Conservation (phyloP, 257 asterid genomes). For the Linaria vulgaris region DNA sequence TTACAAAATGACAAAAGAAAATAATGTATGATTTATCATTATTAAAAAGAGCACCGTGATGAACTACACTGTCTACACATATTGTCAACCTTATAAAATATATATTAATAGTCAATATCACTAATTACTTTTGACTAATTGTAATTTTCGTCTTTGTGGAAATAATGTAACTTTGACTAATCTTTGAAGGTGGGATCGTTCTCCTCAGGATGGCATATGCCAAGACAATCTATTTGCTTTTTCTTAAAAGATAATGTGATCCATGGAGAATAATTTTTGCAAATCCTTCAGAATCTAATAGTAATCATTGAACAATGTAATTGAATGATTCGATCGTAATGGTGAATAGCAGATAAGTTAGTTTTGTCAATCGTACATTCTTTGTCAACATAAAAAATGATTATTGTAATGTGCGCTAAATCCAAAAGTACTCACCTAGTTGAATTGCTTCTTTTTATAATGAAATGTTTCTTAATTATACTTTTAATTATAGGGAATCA, state of each 20-base stretch:
- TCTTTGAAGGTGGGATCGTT: neutral
- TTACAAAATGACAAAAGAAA: no score
- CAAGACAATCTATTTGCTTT: conserved; percentile 17
- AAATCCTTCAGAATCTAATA: conserved; percentile 33
- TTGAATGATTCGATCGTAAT: conserved; percentile 14
- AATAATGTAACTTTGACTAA: neutral
- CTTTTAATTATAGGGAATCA: conserved; percentile 17
- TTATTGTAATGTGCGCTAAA: neutral
- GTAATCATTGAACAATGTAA: conserved; percentile 31
- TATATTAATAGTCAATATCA: neutral
- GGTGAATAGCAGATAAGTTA: conserved; percentile 7
- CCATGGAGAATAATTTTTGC: conserved; percentile 24
- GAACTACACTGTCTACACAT: neutral
- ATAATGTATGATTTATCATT: no score
- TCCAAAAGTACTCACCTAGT: conserved; percentile 6
- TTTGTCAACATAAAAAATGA: conserved; percentile 26
- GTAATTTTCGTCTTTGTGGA: neutral
- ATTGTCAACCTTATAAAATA: neutral
- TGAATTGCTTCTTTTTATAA: conserved; percentile 16
- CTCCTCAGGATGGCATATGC: neutral
- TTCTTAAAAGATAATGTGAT: conserved; percentile 28
- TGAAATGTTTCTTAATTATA: neutral
- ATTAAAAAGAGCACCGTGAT: no score
- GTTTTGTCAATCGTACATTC: conserved; percentile 6
- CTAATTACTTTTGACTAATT: conserved; percentile 11